Base-by-base conservation (phyloP, 2,329 filamentous ascomycete genomes). In the Aspergillus flavus region DNA sequence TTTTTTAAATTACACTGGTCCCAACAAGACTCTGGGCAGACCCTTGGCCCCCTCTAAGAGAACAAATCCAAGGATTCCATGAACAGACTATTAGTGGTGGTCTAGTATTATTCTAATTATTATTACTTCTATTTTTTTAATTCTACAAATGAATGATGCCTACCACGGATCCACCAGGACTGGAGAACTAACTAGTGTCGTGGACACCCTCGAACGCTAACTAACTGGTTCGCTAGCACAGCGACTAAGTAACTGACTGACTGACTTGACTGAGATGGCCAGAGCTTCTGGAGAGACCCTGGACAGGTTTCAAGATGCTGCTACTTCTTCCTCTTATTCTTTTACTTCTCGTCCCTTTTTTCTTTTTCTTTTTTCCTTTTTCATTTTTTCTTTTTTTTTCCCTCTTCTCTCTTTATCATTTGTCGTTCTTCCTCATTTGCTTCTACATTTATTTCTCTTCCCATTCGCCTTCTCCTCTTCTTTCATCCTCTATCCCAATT, bases 301-400 rank as follows among this genome's bases (percentile, higher is more conserved):
- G 68, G 67, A 66, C 62, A 55, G 59, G 68, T 70, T 70, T 70
- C 68, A 70, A 68, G 68, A 70, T 70, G 64, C 61, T 63, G 59
- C 43, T 61, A 58, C 62, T 58, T 61, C 53, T 56, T 58, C 36
- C 46, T 62, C 45, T 53, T 62, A 57, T 57, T 64, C 61, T 60
- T 63, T 58, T 58, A 48, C 63, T 65, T 63, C 48, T 36, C 43
- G 45, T 41, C 55, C 39, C 36, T 61, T 46, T 58, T 45, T 32
- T 46, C 39, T 53, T 50, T 41, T 50, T 34, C 32, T 61, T 46
- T 58, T 45, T 32, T 46, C 26, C 46, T 50, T 58, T 45, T 46
- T 52, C 21, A 26, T 36, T 57, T 23, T 46, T 57, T 21, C 23
- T 26, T 48, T 53, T 21, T 56, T 61, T 26, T 41, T 14, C 30